phyloP scores from a whole-genome alignment of 192 early-diverging fungal species.

The Tieghemiomyces parasiticus region DNA sequence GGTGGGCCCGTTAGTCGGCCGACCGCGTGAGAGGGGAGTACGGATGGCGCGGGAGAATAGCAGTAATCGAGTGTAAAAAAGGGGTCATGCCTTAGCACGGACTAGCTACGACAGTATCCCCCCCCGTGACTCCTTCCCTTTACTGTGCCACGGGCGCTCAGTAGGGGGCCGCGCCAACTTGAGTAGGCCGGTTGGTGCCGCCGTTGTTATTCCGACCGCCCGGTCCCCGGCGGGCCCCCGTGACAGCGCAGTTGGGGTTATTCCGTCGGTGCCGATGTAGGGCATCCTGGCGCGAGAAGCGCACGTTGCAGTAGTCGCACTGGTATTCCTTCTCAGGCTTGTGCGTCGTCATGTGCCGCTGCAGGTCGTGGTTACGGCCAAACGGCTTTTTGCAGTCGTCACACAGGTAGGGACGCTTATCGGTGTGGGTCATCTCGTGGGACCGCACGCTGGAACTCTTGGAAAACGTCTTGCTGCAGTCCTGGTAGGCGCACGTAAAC shows the following conservation, averaged over 20 bases:
- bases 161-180: too few species aligned
- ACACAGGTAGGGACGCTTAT: neutral
- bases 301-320: neutral
- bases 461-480: neutral
- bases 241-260: slow-evolving; percentile 16
- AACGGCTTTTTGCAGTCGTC: neutral
- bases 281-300: slow-evolving; percentile 5
- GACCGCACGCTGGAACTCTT: slow-evolving; percentile 5
- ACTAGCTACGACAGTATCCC: too few species aligned
- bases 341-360: neutral
- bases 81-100: too few species aligned
- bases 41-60: too few species aligned
- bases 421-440: slow-evolving; percentile 6
- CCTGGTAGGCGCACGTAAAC: neutral
- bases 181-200: too few species aligned
- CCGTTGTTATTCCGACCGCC: too few species aligned
- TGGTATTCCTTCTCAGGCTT: neutral
- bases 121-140: too few species aligned
- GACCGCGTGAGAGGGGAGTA: too few species aligned
- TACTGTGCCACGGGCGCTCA: too few species aligned
- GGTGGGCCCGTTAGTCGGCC: too few species aligned
- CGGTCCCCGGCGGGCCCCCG: too few species aligned
- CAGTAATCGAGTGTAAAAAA: too few species aligned
- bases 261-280: slow-evolving; percentile 10
- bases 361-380: slow-evolving; percentile 7